phyloP scores from a whole-genome alignment of 177 flowering plant genomes.

The Vitis hybrid region DNA sequence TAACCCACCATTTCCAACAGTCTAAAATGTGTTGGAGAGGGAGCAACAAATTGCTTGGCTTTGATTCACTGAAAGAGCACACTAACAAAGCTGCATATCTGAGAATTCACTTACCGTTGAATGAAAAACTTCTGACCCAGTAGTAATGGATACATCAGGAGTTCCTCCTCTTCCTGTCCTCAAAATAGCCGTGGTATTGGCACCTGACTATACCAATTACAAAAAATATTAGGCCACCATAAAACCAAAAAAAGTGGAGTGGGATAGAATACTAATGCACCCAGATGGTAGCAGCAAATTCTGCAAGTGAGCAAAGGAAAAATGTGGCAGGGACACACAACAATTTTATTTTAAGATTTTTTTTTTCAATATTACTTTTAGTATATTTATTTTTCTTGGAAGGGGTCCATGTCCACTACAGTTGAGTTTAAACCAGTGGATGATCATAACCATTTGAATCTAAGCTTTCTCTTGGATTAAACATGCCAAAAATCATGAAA shows the following conservation, averaged over 20 bases:
- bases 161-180: conserved; percentile 31
- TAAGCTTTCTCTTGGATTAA: too few relatives aligned
- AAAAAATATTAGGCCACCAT: conserved; percentile 4
- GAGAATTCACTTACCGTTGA: conserved; percentile 36
- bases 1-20: conserved; percentile 27
- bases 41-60: conserved; percentile 38
- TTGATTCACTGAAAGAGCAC: conserved; percentile 24
- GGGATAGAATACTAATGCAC: background rate
- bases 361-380: too few relatives aligned
- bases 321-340: too few relatives aligned
- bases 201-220: conserved; percentile 35
- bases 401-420: too few relatives aligned
- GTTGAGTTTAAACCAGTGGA: too few relatives aligned
- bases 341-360: too few relatives aligned
- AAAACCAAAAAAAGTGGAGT: background rate
- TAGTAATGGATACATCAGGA: conserved; percentile 24
- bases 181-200: conserved; percentile 7
- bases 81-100: conserved; percentile 30
- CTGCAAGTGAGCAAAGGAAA: too few relatives aligned
- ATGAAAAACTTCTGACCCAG: conserved; percentile 32
- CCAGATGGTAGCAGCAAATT: background rate
- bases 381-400: too few relatives aligned
- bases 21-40: conserved; percentile 33
- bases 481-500: too few relatives aligned
- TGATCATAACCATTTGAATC: too few relatives aligned